Evolutionary conservation across 768 basidiomycete genomes (phyloP).

Genomic region (Phanerochaete sordida): DNA sequence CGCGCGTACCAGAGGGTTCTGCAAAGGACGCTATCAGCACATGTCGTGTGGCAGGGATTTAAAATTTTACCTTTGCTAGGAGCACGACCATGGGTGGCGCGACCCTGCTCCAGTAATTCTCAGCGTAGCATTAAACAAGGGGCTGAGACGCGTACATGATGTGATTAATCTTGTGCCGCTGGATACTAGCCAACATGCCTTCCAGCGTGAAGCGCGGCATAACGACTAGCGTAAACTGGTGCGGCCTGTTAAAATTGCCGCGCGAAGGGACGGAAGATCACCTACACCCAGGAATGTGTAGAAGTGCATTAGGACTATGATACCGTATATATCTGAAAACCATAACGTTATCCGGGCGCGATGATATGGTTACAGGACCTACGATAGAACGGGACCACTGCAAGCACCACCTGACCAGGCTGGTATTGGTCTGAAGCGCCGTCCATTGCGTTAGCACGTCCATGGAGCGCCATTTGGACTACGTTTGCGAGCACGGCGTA

Average conservation of each 20-base stretch:
- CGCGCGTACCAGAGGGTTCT: conserved; percentile 38
- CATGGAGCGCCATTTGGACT: conserved; percentile 22
- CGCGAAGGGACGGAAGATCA: background rate
- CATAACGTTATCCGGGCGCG: background rate
- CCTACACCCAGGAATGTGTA: conserved; percentile 26
- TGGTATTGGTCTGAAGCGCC: conserved; percentile 28
- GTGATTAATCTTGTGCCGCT: conserved; percentile 30
- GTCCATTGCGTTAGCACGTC: conserved; percentile 28
- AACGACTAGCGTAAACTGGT: conserved; percentile 28
- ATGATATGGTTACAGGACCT: background rate
- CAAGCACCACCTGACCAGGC: conserved; percentile 56
- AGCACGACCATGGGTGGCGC: conserved; percentile 34
- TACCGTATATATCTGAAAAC: conserved; percentile 42
- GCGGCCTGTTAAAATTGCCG: background rate
- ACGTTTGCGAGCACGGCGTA: conserved; percentile 32
- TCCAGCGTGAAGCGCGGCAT: conserved; percentile 30
- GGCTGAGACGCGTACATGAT: conserved; percentile 22
- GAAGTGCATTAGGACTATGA: conserved; percentile 27
- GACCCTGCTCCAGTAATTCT: conserved; percentile 15
- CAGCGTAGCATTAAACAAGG: background rate
- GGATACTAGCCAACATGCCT: conserved; percentile 31
- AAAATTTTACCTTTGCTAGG: conserved; percentile 28
- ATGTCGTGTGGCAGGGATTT: conserved; percentile 32
- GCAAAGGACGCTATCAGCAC: conserved; percentile 27
- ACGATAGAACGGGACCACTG: conserved; percentile 32